phyloP scores from a whole-genome alignment of 192 early-diverging fungal species.

The Dispira simplex region DNA sequence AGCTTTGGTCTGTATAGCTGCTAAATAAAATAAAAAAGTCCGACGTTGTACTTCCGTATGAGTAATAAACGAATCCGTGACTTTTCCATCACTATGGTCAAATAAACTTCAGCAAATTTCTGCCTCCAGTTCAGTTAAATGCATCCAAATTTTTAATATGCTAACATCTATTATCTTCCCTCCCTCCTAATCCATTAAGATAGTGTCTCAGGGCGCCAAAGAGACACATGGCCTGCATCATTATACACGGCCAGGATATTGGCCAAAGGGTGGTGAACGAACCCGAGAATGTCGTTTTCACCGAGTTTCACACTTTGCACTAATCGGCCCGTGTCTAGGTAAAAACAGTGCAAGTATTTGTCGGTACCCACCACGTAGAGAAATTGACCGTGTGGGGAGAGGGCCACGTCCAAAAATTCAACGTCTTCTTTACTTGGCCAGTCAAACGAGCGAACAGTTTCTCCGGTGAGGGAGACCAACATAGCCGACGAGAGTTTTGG shows the following conservation, averaged over 20 bases:
- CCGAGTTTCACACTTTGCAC: conserved; percentile 13
- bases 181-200: too few relatives aligned
- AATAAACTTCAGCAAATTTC: too few relatives aligned
- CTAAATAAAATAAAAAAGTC: too few relatives aligned
- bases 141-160: too few relatives aligned
- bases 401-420: conserved; percentile 36
- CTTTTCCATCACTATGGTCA: too few relatives aligned
- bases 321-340: conserved; percentile 37
- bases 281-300: conserved; percentile 49
- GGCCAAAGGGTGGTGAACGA: conserved; percentile 66
- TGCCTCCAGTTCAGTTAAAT: too few relatives aligned
- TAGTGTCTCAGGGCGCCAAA: conserved; percentile 18
- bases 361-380: conserved; percentile 64
- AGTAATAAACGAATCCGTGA: too few relatives aligned
- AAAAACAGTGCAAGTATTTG: conserved; percentile 48
- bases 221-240: conserved; percentile 45
- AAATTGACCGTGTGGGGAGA: conserved; percentile 70
- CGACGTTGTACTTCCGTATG: too few relatives aligned
- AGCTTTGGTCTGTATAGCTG: too few relatives aligned
- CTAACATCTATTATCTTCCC: too few relatives aligned
- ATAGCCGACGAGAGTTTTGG: conserved; percentile 62
- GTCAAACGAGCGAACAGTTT: conserved; percentile 18
- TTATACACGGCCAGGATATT: conserved; percentile 57
- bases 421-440: conserved; percentile 15
- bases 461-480: conserved; percentile 46